Percentiles rank a stretch among this genome's conserved stretches.
phyloP scores from a whole-genome alignment of 371 early-diverging fungal species.

The Circinella minor region DNA sequence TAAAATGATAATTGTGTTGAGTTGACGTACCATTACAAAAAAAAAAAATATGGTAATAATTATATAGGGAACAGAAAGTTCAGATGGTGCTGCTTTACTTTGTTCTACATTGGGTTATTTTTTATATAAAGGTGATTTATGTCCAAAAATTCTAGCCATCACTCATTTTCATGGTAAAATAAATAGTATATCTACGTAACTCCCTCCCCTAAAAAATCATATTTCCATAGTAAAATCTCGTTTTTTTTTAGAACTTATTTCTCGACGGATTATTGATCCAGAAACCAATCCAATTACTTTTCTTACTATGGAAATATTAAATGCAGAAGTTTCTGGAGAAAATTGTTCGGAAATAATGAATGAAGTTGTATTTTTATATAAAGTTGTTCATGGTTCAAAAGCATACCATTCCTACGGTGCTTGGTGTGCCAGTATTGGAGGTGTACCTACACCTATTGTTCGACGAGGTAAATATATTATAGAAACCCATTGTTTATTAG shows the following conservation, averaged over 20 bases:
- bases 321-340: slow-evolving; percentile 2
- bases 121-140: slow-evolving; percentile 34
- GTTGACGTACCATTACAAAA: too few relatives aligned
- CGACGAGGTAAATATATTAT: slow-evolving; percentile 44
- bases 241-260: slow-evolving; percentile 13
- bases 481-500: background rate
- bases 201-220: too few relatives aligned
- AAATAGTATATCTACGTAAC: background rate
- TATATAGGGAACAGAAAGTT: slow-evolving; percentile 41
- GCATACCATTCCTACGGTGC: slow-evolving; percentile 50
- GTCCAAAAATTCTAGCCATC: slow-evolving; percentile 58
- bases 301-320: slow-evolving; percentile 37
- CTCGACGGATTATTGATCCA: slow-evolving; percentile 9
- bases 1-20: too few relatives aligned
- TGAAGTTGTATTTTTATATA: slow-evolving; percentile 60
- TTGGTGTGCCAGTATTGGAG: slow-evolving; percentile 65
- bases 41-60: background rate
- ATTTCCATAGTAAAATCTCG: too few relatives aligned
- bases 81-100: slow-evolving; percentile 68
- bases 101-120: slow-evolving; percentile 62
- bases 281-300: slow-evolving; percentile 16
- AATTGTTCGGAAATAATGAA: slow-evolving; percentile 16
- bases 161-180: slow-evolving; percentile 72
- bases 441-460: slow-evolving; percentile 46
- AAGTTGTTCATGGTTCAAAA: slow-evolving; percentile 35